These are phyloP conservation scores for Paecilomyces sp. DNA, from an alignment of 2,329 filamentous ascomycete genomes.

Conservation along the genomic window DNA sequence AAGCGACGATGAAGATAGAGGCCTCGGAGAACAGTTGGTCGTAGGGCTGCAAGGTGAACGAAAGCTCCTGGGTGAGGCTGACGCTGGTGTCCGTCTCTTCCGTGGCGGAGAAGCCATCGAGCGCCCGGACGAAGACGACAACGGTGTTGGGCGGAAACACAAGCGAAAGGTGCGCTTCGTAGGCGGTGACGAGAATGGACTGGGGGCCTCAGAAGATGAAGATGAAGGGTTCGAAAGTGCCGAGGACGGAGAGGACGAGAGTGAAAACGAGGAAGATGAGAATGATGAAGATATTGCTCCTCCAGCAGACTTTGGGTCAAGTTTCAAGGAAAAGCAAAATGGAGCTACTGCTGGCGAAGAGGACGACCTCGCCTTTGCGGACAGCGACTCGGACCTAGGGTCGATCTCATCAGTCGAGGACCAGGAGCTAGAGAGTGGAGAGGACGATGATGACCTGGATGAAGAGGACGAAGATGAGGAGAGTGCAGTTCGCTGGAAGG, in stretches of 20 bases:
- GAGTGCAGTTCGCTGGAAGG: slow-evolving; percentile 75
- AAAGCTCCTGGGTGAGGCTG: slow-evolving; percentile 71
- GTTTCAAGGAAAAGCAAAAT: slow-evolving; percentile 40
- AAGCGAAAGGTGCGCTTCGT: slow-evolving; percentile 45
- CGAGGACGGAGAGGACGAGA: slow-evolving; percentile 44
- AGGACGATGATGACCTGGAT: slow-evolving; percentile 36
- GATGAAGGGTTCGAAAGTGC: slow-evolving; percentile 46
- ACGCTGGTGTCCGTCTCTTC: slow-evolving; percentile 80
- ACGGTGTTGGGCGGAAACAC: slow-evolving; percentile 51
- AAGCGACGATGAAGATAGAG: slow-evolving; percentile 61
- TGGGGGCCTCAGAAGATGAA: slow-evolving; percentile 50
- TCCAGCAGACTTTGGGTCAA: slow-evolving; percentile 37
- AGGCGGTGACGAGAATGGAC: slow-evolving; percentile 45
- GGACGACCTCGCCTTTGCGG: slow-evolving; percentile 81
- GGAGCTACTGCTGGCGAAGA: slow-evolving; percentile 51
- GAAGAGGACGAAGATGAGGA: slow-evolving; percentile 56
- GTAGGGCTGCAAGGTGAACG: slow-evolving; percentile 80
- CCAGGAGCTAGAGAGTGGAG: slow-evolving; percentile 44
- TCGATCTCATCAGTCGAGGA: slow-evolving; percentile 65
- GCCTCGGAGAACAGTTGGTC: slow-evolving; percentile 93
- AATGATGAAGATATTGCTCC: slow-evolving; percentile 30
- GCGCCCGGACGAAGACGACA: slow-evolving; percentile 47
- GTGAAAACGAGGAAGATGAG: slow-evolving; percentile 29
- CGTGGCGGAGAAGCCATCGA: slow-evolving; percentile 64
- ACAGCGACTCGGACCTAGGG: slow-evolving; percentile 93